Base-by-base conservation (phyloP, 768 basidiomycete genomes). In the Glaciozyma martinii region DNA sequence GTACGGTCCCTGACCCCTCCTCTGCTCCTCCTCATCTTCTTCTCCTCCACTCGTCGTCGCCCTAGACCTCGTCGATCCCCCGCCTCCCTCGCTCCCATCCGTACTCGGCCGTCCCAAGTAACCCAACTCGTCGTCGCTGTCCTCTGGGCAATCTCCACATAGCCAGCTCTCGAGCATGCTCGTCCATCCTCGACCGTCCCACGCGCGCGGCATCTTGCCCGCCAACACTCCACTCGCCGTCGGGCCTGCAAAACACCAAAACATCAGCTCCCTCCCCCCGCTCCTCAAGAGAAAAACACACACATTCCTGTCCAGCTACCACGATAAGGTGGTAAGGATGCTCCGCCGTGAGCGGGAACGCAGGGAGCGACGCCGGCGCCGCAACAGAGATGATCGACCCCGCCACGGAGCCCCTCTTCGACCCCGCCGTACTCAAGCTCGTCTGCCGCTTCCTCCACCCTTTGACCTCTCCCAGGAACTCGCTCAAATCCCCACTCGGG, bases 1-100 rank as follows among this genome's bases (percentile, higher is more conserved):
- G 73, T 95, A 97, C 21, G 89, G 90, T 0, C 88, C 89, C 33
- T 53, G 54, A 19, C 53, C 46, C 42, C 59, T 47, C 37, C 56
- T 32, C 44, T 44, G 10, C 23, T 60, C 56, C 29, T 30, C 52
- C 29, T 58, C 54, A 15, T n/a, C 16, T 40, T 21, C 9, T 32
- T 21, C n/a, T 5, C 42, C 19, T 59, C 57, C 18, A 23, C 25
- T 18, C 49, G 46, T 40, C 10, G 49, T 53, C 13, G 33, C 32
- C 29, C n/a, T 23, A 23, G 63, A 56, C 29, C 32, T 30, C 32
- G 42, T 25, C 27, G 59, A 50, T 21, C 50, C 23, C 23, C 21
- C 55, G 23, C 42, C 54, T 43, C 65, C 54, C 40, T 59, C 57
- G 33, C 15, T 43, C 42, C 30, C 47, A 7, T 25, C 47, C 21